A percentile compares a stretch with the other conserved stretches of the same genome.
Evolutionary conservation across 2,329 filamentous ascomycete species (phyloP).

Genomic region (Diplocarpon mali): DNA sequence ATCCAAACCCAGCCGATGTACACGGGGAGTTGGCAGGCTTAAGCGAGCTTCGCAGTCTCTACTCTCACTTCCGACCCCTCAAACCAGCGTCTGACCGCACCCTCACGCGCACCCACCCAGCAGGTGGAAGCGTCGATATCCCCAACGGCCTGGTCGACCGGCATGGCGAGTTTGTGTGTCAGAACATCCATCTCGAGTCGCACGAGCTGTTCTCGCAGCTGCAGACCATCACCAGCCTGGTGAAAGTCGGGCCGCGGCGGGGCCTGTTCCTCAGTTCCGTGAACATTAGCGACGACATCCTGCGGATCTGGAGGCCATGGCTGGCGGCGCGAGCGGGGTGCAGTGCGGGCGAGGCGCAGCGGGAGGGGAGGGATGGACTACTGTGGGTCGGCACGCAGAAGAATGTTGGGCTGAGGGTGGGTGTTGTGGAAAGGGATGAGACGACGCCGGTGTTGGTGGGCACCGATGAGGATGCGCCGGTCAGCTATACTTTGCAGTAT

Average conservation of each 20-base stretch:
- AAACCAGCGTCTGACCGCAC: constrained; percentile 42
- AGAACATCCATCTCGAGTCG: constrained; percentile 54
- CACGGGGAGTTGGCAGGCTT: constrained; percentile 34
- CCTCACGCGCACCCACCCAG: constrained; percentile 30
- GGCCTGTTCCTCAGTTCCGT: constrained; percentile 54
- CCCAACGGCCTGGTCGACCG: constrained; percentile 17
- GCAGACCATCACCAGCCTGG: constrained; percentile 55
- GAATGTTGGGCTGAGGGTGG: constrained; percentile 58
- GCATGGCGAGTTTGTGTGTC: constrained; percentile 37
- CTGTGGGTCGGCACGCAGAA: constrained; percentile 57
- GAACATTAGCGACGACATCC: constrained; percentile 54
- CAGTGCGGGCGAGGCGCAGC: not conserved
- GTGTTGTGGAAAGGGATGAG: constrained; percentile 43
- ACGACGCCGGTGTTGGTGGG: constrained; percentile 39
- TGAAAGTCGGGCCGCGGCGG: constrained; percentile 49
- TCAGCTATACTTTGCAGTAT: constrained; percentile 60
- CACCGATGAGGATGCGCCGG: constrained; percentile 42
- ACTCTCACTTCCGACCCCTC: constrained; percentile 60
- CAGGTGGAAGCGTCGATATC: constrained; percentile 28
- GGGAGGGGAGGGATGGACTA: constrained; percentile 32
- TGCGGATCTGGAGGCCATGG: constrained; percentile 66
- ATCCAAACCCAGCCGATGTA: too few species aligned
- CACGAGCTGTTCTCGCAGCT: constrained; percentile 67
- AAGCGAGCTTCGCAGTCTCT: constrained; percentile 35
- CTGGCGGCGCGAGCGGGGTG: constrained; percentile 31